Percentiles rank a stretch among this genome's conserved stretches.
Conservation (phyloP, 2,329 filamentous ascomycete species). For the Ilyonectria destructans region DNA sequence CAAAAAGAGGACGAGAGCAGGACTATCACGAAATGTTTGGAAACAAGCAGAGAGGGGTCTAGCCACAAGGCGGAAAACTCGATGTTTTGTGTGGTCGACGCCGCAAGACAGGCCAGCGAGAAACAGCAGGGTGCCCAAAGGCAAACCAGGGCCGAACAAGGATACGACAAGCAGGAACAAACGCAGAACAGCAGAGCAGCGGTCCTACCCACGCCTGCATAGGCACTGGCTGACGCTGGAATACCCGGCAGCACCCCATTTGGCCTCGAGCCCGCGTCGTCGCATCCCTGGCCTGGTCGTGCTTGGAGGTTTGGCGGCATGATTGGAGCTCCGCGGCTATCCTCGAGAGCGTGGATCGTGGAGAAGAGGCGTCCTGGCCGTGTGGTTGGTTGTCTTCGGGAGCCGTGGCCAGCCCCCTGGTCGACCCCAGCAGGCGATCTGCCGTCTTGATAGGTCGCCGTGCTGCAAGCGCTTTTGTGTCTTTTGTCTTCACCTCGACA, state of each 20-base stretch:
- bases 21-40: constrained; percentile 16
- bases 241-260: constrained; percentile 30
- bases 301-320: constrained; percentile 39
- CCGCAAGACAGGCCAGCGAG: constrained; percentile 16
- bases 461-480: constrained; percentile 38
- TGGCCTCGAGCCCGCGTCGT: constrained; percentile 21
- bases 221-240: constrained; percentile 18
- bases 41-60: constrained; percentile 5
- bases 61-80: constrained; percentile 21
- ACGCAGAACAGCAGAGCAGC: constrained; percentile 15
- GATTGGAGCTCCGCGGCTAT: constrained; percentile 36
- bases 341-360: constrained; percentile 41
- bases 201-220: constrained; percentile 13
- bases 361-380: constrained; percentile 33
- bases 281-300: constrained; percentile 22
- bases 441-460: constrained; percentile 46
- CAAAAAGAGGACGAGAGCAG: background rate
- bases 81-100: constrained; percentile 30
- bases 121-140: constrained; percentile 11
- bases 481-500: constrained; percentile 36
- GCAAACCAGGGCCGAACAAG: constrained; percentile 23
- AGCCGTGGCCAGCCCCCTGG: constrained; percentile 37
- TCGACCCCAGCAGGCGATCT: constrained; percentile 32
- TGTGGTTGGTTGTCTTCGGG: constrained; percentile 40
- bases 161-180: constrained; percentile 26